phyloP scores from a whole-genome alignment of 2,329 filamentous ascomycete genomes.

The Hypoxylon rubiginosum region DNA sequence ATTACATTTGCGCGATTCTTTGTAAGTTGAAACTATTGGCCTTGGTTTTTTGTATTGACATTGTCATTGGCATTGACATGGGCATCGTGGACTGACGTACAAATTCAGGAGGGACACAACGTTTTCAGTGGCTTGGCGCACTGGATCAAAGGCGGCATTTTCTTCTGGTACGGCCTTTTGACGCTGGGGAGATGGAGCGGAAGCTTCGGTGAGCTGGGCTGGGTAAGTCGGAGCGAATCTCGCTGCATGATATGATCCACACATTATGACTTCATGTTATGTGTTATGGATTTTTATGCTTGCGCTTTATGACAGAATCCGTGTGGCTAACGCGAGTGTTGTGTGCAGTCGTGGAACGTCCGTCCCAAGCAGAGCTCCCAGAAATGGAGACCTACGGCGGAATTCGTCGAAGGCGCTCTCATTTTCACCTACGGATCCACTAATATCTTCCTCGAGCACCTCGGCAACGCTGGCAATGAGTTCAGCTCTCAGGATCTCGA shows the following conservation, averaged over 20 bases:
- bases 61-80: neutral
- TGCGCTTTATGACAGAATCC: neutral
- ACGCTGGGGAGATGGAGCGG: constrained; percentile 92
- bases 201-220: constrained; percentile 89
- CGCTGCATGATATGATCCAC: constrained; percentile 9
- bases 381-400: constrained; percentile 81
- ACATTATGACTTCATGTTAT: constrained; percentile 29
- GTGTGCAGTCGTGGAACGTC: constrained; percentile 83
- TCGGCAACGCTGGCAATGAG: constrained; percentile 76
- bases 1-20: constrained; percentile 87
- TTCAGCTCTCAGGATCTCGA: constrained; percentile 89
- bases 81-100: constrained; percentile 18
- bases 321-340: constrained; percentile 15
- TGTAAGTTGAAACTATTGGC: constrained; percentile 65
- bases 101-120: constrained; percentile 70
- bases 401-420: constrained; percentile 89
- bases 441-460: constrained; percentile 93
- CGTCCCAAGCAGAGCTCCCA: constrained; percentile 71
- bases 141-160: constrained; percentile 94
- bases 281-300: constrained; percentile 26
- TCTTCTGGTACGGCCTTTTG: constrained; percentile 91
- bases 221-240: constrained; percentile 64
- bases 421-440: constrained; percentile 91
- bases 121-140: constrained; percentile 92
- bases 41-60: too few species aligned